phyloP scores from a whole-genome alignment of 1,284 basidiomycete species.

The Tylopilus sp. region DNA sequence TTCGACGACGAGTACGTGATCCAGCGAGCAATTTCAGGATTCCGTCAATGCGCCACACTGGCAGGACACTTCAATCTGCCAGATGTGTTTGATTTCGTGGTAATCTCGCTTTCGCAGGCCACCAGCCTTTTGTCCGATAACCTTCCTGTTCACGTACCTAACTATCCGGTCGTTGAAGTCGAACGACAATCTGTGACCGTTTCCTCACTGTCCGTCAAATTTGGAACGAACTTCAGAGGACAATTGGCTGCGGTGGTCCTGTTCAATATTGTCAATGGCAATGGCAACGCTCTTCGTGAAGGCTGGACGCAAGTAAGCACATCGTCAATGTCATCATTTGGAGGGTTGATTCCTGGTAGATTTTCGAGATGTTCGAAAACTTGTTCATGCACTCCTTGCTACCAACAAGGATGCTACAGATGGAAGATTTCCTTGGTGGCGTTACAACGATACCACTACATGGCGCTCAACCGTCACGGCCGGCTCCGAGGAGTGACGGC shows the following conservation, averaged over 20 bases:
- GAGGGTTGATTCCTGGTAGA: constrained; percentile 43
- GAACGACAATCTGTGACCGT: constrained; percentile 88
- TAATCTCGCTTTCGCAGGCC: constrained; percentile 86
- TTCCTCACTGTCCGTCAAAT: constrained; percentile 88
- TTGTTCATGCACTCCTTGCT: constrained; percentile 92
- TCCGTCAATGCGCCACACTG: constrained; percentile 92
- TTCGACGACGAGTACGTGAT: constrained; percentile 97
- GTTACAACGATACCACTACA: constrained; percentile 86
- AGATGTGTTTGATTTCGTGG: constrained; percentile 96
- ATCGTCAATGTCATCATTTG: neutral
- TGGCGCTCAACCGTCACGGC: constrained; percentile 64
- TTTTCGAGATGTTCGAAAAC: constrained; percentile 98
- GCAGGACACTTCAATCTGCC: constrained; percentile 87
- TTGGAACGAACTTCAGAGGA: constrained; percentile 94
- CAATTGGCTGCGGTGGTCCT: constrained; percentile 96
- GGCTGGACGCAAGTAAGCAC: constrained; percentile 83
- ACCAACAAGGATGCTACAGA: constrained; percentile 85
- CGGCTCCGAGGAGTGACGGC: constrained; percentile 71
- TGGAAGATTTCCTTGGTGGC: constrained; percentile 94
- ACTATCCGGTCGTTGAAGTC: constrained; percentile 89
- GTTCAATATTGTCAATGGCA: constrained; percentile 97
- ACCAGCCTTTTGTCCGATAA: constrained; percentile 79
- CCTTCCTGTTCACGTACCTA: constrained; percentile 70
- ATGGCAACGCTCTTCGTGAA: constrained; percentile 90
- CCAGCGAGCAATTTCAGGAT: constrained; percentile 91